Evolutionary conservation across 108 stramenopile genomes (phyloP).

Genomic region (Skeletonema marinoi): DNA sequence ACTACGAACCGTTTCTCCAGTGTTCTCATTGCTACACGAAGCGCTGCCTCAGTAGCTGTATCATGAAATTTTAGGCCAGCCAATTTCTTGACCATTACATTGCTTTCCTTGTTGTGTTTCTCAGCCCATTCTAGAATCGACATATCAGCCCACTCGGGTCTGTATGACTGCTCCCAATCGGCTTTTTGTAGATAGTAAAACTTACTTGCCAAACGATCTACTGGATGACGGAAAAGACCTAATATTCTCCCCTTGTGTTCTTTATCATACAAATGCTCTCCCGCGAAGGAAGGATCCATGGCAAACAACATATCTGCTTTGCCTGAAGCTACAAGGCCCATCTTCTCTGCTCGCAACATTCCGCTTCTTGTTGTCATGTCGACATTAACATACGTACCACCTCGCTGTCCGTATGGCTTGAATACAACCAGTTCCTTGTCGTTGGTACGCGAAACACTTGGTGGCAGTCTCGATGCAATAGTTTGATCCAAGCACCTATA

Average conservation of each 20-base stretch:
- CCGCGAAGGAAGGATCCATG: not conserved
- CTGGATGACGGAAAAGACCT: conserved; percentile 54
- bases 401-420: not conserved
- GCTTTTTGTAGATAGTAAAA: conserved; percentile 60
- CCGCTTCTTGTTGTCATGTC: not conserved
- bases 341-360: not conserved
- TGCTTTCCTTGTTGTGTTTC: conserved; percentile 10
- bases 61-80: conserved; percentile 2
- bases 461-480: conserved; percentile 15
- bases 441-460: not conserved
- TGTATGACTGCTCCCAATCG: conserved; percentile 49
- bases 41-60: conserved; percentile 10
- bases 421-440: not conserved
- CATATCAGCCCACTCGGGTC: conserved; percentile 49
- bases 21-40: conserved; percentile 35
- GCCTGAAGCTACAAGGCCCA: not conserved
- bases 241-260: conserved; percentile 10
- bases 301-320: conserved; percentile 5
- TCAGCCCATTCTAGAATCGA: conserved; percentile 54
- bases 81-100: conserved; percentile 24
- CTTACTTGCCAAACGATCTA: conserved; percentile 51
- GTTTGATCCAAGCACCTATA: conserved; percentile 25
- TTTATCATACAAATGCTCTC: not conserved
- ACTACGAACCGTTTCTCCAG: conserved; percentile 52
- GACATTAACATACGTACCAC: not conserved